Conservation (phyloP, 1,284 basidiomycete genomes). For the Moniliella sp. region DNA sequence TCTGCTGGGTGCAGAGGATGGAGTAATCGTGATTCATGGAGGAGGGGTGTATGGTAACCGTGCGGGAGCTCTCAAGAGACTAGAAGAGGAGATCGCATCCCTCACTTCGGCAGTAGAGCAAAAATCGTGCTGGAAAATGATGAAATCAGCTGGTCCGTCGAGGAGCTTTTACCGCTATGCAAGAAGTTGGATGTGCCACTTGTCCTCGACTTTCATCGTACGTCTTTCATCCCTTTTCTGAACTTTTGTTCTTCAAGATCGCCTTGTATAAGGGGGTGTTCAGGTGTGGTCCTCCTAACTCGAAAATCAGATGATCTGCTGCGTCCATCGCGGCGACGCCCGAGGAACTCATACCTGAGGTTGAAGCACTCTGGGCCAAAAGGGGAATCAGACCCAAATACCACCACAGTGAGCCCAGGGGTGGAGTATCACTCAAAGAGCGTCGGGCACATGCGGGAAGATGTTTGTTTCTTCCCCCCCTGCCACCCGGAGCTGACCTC, state of each 20-base stretch:
- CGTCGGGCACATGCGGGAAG: conserved; percentile 62
- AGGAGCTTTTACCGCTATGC: conserved; percentile 61
- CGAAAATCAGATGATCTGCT: conserved; percentile 33
- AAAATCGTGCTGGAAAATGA: conserved; percentile 66
- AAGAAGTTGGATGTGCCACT: conserved; percentile 55
- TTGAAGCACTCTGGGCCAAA: conserved; percentile 51
- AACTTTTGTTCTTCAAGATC: too few species aligned
- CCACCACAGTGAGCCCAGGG: conserved; percentile 52
- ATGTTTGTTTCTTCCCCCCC: conserved; percentile 45
- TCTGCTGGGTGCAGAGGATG: conserved; percentile 51
- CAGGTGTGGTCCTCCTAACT: too few species aligned
- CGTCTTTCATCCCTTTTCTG: too few species aligned
- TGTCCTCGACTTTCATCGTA: conserved; percentile 20
- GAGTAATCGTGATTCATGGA: conserved; percentile 57
- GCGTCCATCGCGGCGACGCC: conserved; percentile 17
- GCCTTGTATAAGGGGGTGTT: too few species aligned
- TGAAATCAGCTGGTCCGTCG: conserved; percentile 68
- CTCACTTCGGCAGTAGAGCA: conserved; percentile 53
- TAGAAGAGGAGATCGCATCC: conserved; percentile 51
- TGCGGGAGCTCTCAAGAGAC: conserved; percentile 53
- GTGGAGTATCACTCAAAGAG: conserved; percentile 36
- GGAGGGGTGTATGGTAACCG: conserved; percentile 2
- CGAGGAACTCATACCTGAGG: conserved; percentile 46
- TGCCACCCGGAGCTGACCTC: conserved; percentile 42
- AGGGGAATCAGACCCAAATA: conserved; percentile 63